Evolutionary conservation across 345 rosid species (phyloP), one percentile per base, ranked within the genome.

Genomic region (Eucalyptus pauciflora): DNA sequence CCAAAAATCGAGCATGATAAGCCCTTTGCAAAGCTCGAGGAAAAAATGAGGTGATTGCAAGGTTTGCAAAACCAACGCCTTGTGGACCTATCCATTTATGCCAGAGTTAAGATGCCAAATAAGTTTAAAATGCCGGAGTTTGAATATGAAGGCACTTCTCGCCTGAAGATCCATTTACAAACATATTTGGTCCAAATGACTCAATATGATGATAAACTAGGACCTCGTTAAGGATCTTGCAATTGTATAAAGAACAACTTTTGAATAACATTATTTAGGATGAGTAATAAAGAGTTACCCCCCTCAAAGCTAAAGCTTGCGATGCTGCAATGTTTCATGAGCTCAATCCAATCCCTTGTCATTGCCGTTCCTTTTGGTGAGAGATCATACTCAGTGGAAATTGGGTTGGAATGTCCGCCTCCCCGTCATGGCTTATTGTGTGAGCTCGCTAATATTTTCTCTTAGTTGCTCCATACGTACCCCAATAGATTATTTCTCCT

Each of bases 271-370:
- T 46, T 46, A 10, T 8, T 46, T 46, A 46, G 48, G 48, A 46
- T 64, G 76, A 64, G 93, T 96, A 11, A 58, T 96, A 90, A 96
- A 94, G 81, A 85, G 88, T 58, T 97, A 93, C 92, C 99, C 92
- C 99, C 99, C 37, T 95, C 98, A 9, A 97, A 95, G 92, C 97
- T 97, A 76, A 95, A 96, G 60, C 93, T 97, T 85, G 96, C 98
- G 49, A 92, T 96, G 51, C 93, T 97, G 10, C 96, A 95, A 58
- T 96, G 99, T 88, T 92, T 96, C 58, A 85, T 96, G 27, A 97
- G 97, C 93, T 89, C 98, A n/a, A 90, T 96, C 71, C 99, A 96
- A 31, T 94, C 98, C 2, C 95, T 97, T 50, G 89, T 86, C 54
- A 93, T 97, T 86, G 99, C 99, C 52, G 90, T 96, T 91, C 95